Evolutionary conservation across 805 yeast species (phyloP).

Genomic region (Pichia membranifaciens): DNA sequence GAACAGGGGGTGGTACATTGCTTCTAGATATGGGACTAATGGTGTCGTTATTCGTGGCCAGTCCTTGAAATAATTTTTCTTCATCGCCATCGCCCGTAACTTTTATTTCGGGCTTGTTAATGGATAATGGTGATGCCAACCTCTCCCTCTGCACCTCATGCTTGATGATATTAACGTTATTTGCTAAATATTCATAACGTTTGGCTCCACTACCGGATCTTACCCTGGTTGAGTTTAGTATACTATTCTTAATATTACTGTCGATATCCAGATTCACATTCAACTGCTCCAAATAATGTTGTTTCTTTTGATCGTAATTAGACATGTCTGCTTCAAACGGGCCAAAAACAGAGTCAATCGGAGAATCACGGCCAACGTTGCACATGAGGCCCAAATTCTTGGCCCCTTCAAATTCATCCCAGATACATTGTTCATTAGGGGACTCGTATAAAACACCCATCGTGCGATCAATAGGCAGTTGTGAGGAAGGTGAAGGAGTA

Average conservation of each 20-base stretch:
- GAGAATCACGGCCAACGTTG: background rate
- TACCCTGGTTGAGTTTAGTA: conserved; percentile 4
- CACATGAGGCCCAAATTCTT: conserved; percentile 1
- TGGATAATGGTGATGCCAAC: conserved; percentile 7
- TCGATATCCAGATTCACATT: background rate
- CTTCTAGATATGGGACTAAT: no score
- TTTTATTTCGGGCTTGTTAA: background rate
- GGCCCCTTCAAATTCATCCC: conserved; percentile 11
- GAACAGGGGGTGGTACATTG: conserved; percentile 8
- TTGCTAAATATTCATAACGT: conserved; percentile 22
- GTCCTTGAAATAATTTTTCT: no score
- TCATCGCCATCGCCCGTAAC: no score
- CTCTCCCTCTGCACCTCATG: conserved; percentile 11
- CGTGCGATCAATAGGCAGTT: conserved; percentile 16
- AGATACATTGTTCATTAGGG: conserved; percentile 20
- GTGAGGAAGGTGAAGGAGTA: conserved; percentile 8
- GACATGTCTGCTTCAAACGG: background rate
- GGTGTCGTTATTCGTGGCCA: no score
- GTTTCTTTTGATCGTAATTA: background rate
- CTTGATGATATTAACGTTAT: conserved; percentile 18
- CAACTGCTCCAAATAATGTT: conserved; percentile 1
- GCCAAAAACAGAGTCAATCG: conserved; percentile 2
- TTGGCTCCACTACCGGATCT: conserved; percentile 17
- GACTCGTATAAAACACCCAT: conserved; percentile 29
- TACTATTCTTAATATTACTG: background rate